Evolutionary conservation across 2,329 filamentous ascomycete species (phyloP).

Genomic region (Colletotrichum viniferum): DNA sequence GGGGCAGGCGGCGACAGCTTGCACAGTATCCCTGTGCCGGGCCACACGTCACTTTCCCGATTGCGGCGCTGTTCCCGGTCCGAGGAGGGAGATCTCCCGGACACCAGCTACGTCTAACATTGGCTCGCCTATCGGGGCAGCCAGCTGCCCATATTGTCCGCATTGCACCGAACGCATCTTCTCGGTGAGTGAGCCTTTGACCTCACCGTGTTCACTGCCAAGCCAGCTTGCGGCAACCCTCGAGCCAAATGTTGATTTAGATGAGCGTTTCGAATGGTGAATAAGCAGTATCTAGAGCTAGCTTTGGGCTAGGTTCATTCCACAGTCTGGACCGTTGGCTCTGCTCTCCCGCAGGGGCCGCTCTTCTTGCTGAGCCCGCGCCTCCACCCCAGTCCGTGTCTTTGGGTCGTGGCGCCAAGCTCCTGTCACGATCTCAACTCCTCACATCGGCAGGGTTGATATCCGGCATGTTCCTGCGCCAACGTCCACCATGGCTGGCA

Average conservation of each 20-base stretch:
- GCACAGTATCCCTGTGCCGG: not conserved
- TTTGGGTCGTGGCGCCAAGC: not conserved
- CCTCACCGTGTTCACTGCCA: fast-evolving
- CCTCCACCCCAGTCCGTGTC: not conserved
- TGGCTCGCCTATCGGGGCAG: not conserved
- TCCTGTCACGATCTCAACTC: not conserved
- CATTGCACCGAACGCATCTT: not conserved
- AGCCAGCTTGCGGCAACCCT: not conserved
- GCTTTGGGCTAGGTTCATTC: not conserved
- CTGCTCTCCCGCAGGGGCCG: not conserved
- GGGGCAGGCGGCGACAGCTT: not conserved
- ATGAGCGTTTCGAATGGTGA: not conserved
- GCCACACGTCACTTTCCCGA: not conserved
- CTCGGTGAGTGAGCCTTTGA: not conserved
- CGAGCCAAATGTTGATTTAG: not conserved
- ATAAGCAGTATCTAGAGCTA: not conserved
- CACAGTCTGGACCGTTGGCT: not conserved
- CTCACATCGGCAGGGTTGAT: not conserved
- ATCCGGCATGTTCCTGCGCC: not conserved
- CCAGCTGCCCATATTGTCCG: not conserved
- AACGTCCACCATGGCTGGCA: not conserved
- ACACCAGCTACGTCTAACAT: not conserved
- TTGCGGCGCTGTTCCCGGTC: not conserved
- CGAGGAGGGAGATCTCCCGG: not conserved
- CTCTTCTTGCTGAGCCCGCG: not conserved